phyloP scores from a whole-genome alignment of 2,329 filamentous ascomycete genomes.

The Ascochyta pisi region DNA sequence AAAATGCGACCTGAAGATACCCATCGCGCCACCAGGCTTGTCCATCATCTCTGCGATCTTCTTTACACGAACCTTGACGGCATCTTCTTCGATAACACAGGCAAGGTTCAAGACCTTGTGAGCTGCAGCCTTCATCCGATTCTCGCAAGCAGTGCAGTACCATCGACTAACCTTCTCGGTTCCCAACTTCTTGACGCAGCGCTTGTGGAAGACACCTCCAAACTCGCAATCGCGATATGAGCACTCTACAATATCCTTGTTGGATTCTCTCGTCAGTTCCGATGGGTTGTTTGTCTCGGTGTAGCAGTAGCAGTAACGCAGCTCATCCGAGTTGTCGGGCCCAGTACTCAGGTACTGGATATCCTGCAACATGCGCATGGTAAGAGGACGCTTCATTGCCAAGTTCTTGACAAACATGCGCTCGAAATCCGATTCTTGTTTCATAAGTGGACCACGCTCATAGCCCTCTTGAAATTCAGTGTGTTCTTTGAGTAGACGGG shows the following conservation, averaged over 20 bases:
- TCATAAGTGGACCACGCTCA: slow-evolving; percentile 22
- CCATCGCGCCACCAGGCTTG: background rate
- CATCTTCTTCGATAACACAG: background rate
- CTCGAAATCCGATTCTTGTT: slow-evolving; percentile 26
- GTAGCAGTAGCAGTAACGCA: slow-evolving; percentile 40
- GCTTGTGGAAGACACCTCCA: slow-evolving; percentile 28
- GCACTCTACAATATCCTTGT: slow-evolving; percentile 21
- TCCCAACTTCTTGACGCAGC: slow-evolving; percentile 29
- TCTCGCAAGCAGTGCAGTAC: slow-evolving; percentile 35
- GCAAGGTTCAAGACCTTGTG: slow-evolving; percentile 5
- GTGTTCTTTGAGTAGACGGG: slow-evolving; percentile 23
- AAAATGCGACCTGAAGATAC: background rate
- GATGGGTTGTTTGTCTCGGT: background rate
- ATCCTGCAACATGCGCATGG: slow-evolving; percentile 9
- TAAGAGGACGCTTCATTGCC: slow-evolving; percentile 15
- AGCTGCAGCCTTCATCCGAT: slow-evolving; percentile 23
- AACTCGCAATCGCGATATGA: slow-evolving; percentile 24
- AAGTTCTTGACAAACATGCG: slow-evolving; percentile 20
- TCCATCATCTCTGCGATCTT: background rate
- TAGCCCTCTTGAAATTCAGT: slow-evolving; percentile 11
- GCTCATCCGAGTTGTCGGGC: background rate
- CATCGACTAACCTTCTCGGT: slow-evolving; percentile 29
- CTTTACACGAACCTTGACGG: background rate
- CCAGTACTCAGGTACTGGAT: slow-evolving; percentile 13
- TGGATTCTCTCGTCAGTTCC: background rate